A percentile compares a stretch with the other conserved stretches of the same genome.
Evolutionary conservation across 192 early-diverging fungal species (phyloP).

Genomic region (Linnemannia schmuckeri): DNA sequence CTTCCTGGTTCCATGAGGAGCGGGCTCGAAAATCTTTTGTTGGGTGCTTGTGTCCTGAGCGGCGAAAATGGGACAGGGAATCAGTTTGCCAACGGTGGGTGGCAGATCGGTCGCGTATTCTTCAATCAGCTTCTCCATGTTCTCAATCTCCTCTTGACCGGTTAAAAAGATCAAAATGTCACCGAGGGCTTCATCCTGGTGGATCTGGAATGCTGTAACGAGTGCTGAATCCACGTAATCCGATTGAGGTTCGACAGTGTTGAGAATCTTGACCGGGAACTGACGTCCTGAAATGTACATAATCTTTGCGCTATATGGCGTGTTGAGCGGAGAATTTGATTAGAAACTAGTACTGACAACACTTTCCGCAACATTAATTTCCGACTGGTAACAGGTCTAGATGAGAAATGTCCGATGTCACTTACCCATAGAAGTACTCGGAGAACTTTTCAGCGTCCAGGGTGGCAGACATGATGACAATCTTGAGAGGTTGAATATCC

Average conservation of each 20-base stretch:
- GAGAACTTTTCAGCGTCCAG: slow-evolving; percentile 94
- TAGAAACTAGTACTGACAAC: not conserved
- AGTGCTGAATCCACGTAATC: slow-evolving; percentile 95
- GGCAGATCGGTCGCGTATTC: slow-evolving; percentile 78
- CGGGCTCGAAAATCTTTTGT: slow-evolving; percentile 88
- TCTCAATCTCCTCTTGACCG: slow-evolving; percentile 96
- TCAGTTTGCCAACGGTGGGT: slow-evolving; percentile 63
- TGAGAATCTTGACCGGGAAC: slow-evolving; percentile 88
- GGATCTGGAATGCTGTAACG: slow-evolving; percentile 90
- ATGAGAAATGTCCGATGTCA: not conserved
- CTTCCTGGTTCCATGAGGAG: slow-evolving; percentile 89
- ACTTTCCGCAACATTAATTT: not conserved
- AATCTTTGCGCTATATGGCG: slow-evolving; percentile 71
- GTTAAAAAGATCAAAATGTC: slow-evolving; percentile 96
- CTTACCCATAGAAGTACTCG: slow-evolving; percentile 87
- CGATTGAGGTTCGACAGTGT: slow-evolving; percentile 81
- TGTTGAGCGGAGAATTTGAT: not conserved
- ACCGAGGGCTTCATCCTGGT: slow-evolving; percentile 85
- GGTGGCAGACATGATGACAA: slow-evolving; percentile 97
- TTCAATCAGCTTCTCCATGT: slow-evolving; percentile 83
- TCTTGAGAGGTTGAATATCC: slow-evolving; percentile 76
- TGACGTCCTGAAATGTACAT: slow-evolving; percentile 92
- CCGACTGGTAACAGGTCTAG: not conserved
- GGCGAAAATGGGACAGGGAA: slow-evolving; percentile 94
- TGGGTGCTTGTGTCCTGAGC: slow-evolving; percentile 92